phyloP scores from a whole-genome alignment of 768 basidiomycete species.

The Serendipita vermifera region DNA sequence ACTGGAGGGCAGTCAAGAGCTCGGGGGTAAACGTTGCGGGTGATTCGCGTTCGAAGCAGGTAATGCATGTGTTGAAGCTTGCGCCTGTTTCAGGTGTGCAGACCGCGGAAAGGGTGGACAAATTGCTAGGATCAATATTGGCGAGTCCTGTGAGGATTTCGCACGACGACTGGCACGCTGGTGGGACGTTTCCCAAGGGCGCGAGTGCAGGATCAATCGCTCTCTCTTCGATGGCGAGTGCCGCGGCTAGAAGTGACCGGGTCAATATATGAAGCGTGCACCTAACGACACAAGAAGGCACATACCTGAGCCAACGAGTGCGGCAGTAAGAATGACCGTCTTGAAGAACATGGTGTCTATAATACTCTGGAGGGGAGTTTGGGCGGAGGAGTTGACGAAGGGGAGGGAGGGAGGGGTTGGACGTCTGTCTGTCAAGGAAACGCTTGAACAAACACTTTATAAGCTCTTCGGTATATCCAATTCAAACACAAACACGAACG shows the following conservation, averaged over 20 bases:
- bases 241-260: too few species aligned
- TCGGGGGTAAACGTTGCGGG: slow-evolving; percentile 1
- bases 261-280: too few species aligned
- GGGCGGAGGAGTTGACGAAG: background rate
- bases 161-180: background rate
- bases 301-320: background rate
- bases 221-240: background rate
- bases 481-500: too few species aligned
- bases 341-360: background rate
- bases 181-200: background rate
- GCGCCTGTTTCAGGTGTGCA: background rate
- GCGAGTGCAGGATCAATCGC: background rate
- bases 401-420: background rate
- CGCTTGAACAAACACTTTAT: too few species aligned
- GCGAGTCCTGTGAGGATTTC: background rate
- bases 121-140: background rate
- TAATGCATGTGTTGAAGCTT: background rate
- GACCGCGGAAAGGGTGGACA: background rate
- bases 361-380: background rate
- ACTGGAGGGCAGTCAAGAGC: background rate
- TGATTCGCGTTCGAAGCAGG: background rate
- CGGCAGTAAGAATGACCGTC: background rate
- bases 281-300: too few species aligned
- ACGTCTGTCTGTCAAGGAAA: too few species aligned
- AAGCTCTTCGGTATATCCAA: too few species aligned